Evolutionary conservation across 768 basidiomycete species (phyloP), one percentile per base, ranked within the genome.

Genomic region (Hypholoma fasciculare): DNA sequence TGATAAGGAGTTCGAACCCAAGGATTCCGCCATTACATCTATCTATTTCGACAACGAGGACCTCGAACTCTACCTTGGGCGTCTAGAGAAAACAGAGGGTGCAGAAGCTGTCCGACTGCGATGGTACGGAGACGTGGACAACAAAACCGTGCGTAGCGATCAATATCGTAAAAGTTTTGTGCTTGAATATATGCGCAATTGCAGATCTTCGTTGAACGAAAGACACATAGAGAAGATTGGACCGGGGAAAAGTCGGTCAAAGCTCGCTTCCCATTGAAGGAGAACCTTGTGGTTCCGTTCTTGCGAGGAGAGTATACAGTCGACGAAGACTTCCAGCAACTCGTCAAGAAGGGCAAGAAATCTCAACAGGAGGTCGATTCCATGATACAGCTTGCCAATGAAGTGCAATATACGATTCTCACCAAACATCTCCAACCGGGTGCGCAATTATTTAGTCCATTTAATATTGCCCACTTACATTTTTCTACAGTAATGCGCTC

Each of bases 191-290:
- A 40, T 52, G 16, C 20, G 13, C 17, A 14, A 34, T 53, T 12
- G 7, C 64, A 92, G 88, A 91, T 94, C 39, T 94, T 91, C 63
- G 88, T 94, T 17, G 91, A 94, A 73, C 89, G 91, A 42, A 94
- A 94, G 73, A 94, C 91, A 0, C 91, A 99, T 70, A 85, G 95
- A 54, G 97, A 99, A 73, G 97, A 99, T 68, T 99, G 97, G 97
- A 98, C 96, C 0, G 97, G 97, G 36, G 96, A 99, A 73, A 98
- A 98, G 73, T 95, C 93, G 9, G 96, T 98, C 69, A 99, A 98
- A 74, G 92, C 95, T 13, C 90, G 96, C 11, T 98, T 98, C 76
- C 87, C 92, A 2, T 88, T 99, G 71, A 95, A 96, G 69, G 96
- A 98, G 69, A 86, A 94, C 60, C 85, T 91, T 47, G 88, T 98